Conservation (phyloP, 345 rosid species). For the Nephelium lappaceum region DNA sequence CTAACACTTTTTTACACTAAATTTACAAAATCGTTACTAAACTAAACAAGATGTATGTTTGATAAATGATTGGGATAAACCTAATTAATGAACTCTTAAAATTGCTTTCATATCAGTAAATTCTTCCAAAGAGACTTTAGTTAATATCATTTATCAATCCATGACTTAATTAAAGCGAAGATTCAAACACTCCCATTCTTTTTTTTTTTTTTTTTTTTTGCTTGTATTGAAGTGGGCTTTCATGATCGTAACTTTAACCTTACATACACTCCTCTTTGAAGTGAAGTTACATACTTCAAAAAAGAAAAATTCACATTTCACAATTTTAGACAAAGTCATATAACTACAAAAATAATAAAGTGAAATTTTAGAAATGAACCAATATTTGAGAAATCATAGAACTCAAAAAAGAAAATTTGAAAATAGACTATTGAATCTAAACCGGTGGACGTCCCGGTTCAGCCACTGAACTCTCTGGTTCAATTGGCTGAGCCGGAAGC, state of each 20-base stretch:
- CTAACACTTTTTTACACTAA: too few species aligned
- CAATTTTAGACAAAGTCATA: not conserved
- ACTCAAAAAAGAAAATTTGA: not conserved
- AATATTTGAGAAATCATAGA: too few species aligned
- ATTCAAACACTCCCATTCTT: too few species aligned
- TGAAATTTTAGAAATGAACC: not conserved
- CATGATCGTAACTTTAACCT: not conserved
- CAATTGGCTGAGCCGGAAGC: constrained; percentile 28
- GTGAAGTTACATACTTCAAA: not conserved
- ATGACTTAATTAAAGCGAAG: not conserved
- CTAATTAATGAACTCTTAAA: not conserved
- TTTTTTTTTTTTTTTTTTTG: too few species aligned
- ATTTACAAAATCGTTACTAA: too few species aligned
- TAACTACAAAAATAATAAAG: not conserved
- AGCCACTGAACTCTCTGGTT: constrained; percentile 21
- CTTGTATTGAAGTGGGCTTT: not conserved
- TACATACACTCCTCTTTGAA: not conserved
- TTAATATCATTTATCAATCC: not conserved
- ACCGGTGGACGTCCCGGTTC: constrained; percentile 57
- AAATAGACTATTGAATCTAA: constrained; percentile 25
- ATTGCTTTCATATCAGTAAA: too few species aligned
- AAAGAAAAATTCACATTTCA: not conserved
- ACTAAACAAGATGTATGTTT: too few species aligned
- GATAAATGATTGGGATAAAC: too few species aligned
- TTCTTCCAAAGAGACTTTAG: too few species aligned